phyloP scores from a whole-genome alignment of 2,329 filamentous ascomycete species.

The Ceratocystis lukuohia region DNA sequence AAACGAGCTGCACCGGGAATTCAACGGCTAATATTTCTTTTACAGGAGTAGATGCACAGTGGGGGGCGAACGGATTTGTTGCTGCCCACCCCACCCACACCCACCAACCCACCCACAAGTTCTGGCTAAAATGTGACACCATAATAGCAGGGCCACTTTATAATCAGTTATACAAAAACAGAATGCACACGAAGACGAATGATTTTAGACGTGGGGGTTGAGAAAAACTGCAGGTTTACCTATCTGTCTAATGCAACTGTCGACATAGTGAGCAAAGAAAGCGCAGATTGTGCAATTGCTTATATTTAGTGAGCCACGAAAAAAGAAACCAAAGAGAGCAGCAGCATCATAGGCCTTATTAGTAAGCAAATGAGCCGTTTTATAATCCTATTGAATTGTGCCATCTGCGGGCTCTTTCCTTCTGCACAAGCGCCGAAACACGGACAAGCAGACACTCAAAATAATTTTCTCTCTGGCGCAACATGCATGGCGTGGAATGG shows the following conservation, averaged over 20 bases:
- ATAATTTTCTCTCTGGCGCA: conserved; percentile 3
- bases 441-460: background rate
- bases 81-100: background rate
- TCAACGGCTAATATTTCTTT: background rate
- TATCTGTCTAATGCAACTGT: no score
- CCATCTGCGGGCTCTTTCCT: background rate
- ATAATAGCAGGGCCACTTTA: background rate
- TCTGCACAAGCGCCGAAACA: background rate
- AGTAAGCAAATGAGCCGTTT: background rate
- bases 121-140: background rate
- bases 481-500: background rate
- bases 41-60: background rate
- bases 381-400: background rate
- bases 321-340: no score
- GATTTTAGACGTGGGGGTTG: background rate
- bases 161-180: background rate
- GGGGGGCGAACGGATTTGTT: background rate
- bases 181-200: background rate
- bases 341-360: no score
- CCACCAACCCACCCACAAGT: background rate
- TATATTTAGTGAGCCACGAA: no score
- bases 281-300: no score
- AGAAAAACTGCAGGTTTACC: background rate
- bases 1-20: background rate
- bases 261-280: no score